Conservation (phyloP, 1,139 yeast genomes). For the Blastobotrys apis region DNA sequence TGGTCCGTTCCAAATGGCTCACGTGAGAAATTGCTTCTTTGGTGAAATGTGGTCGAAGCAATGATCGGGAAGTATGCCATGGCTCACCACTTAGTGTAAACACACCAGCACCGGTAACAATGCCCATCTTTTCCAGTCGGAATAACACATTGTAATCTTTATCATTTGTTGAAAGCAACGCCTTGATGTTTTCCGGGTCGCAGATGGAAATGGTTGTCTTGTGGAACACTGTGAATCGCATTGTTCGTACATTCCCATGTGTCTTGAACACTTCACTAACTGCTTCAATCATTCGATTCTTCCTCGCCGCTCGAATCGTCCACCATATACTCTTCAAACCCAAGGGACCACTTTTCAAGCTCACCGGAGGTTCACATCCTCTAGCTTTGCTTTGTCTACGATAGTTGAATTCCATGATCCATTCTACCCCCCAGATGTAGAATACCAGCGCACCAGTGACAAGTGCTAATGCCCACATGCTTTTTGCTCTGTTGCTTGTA, state of each 20-base stretch:
- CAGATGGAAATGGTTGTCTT: slow-evolving; percentile 4
- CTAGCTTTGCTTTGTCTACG: not conserved
- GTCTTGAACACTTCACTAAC: slow-evolving; percentile 16
- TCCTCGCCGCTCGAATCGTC: slow-evolving; percentile 3
- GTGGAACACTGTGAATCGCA: slow-evolving; percentile 6
- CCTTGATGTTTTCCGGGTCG: slow-evolving; percentile 27
- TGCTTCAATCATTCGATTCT: slow-evolving; percentile 4
- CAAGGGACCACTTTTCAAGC: slow-evolving; percentile 1
- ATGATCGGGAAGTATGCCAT: slow-evolving; percentile 52
- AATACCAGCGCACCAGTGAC: not conserved
- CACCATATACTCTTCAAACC: slow-evolving; percentile 5
- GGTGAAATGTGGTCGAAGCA: slow-evolving; percentile 54
- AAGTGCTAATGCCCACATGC: not conserved
- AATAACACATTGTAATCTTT: slow-evolving; percentile 34
- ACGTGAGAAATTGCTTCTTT: slow-evolving; percentile 51
- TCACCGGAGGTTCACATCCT: not conserved
- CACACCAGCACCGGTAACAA: slow-evolving; percentile 51
- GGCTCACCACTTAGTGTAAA: slow-evolving; percentile 51
- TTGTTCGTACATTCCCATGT: slow-evolving; percentile 2
- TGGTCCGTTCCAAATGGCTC: slow-evolving; percentile 43
- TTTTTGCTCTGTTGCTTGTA: no score
- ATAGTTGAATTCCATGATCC: not conserved
- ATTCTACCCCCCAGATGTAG: not conserved
- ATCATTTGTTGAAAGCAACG: slow-evolving; percentile 30
- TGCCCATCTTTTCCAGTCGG: slow-evolving; percentile 42